These are phyloP conservation scores for Globisporangium cederbergense DNA, from an alignment of 352 stramenopile genomes.

Conservation along the genomic window DNA sequence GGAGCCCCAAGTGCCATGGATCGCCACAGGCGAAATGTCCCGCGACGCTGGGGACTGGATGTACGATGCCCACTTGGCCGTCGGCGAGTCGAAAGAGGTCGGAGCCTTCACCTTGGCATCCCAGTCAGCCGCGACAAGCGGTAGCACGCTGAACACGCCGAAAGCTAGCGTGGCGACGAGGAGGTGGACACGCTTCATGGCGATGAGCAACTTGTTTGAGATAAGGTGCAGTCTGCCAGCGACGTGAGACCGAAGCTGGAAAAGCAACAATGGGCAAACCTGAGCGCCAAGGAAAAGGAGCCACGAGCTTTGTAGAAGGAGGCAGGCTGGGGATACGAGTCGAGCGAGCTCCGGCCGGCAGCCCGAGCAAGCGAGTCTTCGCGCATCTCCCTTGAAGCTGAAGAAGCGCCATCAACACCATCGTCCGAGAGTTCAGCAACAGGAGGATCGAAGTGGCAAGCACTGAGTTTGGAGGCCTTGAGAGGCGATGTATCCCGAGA, in stretches of 20 bases:
- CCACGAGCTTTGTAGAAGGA: not conserved
- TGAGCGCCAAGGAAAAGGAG: not conserved
- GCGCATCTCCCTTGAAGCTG: too few relatives aligned
- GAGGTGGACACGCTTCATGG: not conserved
- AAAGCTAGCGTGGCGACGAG: not conserved
- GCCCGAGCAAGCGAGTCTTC: too few relatives aligned
- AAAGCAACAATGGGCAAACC: not conserved
- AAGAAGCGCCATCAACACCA: too few relatives aligned
- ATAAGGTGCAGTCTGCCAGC: not conserved
- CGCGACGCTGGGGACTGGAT: not conserved
- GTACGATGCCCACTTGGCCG: not conserved
- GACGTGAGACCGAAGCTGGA: not conserved
- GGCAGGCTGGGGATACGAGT: not conserved
- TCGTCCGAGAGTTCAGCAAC: too few relatives aligned
- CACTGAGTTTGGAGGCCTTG: too few relatives aligned
- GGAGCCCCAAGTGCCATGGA: not conserved
- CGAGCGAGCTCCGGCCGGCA: too few relatives aligned
- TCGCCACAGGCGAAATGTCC: not conserved
- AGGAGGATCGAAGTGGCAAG: too few relatives aligned
- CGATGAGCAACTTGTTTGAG: not conserved
- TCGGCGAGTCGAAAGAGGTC: not conserved
- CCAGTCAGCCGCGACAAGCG: not conserved
- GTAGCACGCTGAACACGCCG: not conserved
- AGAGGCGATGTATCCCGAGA: too few relatives aligned
- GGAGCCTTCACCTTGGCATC: not conserved